Base-by-base conservation (phyloP, 352 stramenopile genomes). In the Phytophthora hibernalis region DNA sequence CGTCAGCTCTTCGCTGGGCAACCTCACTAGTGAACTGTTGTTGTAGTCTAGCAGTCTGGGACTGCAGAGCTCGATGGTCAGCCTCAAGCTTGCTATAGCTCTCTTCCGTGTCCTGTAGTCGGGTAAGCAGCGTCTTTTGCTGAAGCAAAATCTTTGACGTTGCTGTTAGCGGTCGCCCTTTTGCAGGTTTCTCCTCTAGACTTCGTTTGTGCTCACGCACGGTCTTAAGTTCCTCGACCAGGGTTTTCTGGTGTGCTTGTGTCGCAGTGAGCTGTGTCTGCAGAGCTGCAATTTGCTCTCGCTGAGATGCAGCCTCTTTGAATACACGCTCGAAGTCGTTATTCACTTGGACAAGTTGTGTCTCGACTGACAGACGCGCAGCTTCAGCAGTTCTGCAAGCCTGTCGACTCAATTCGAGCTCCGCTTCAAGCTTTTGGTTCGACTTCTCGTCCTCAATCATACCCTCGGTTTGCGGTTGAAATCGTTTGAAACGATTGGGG, bases 281-380 rank as follows among this genome's bases (percentile, higher is more conserved):
- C 13, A 84, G 45, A 20, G 65, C 76, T 18, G 61, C 31, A 8
- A 90, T 61, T 40, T 83, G 63, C 0, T 82, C 72, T 15, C 66
- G 70, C 28, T 89, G 67, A 16, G 48, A 11, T 10, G 52, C 62
- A 60, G 74, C 75, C 35, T 85, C 78, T 28, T 50, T 60, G 0
- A 59, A 26, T 8, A 83, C 62, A 15, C 70, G 63, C 11, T 57
- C 61, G 20, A 74, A 66, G 18, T 74, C 65, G 16, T 30, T 54
- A 58, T 53, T 66, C 48, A 50, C 22, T 47, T 64, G 47, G 28
- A 57, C 31, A 8, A 74, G 53, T 38, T 61, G 72, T 12, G 48
- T 8, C 13, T 74, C 65, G 12, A 42, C 40, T 6, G 40, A 55
- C 5, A 15, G 38, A 15, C 60, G 65, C 9, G 61, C 49, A 54